Evolutionary conservation across 179 eudicot species (phyloP).

Genomic region (Vitellaria paradoxa): DNA sequence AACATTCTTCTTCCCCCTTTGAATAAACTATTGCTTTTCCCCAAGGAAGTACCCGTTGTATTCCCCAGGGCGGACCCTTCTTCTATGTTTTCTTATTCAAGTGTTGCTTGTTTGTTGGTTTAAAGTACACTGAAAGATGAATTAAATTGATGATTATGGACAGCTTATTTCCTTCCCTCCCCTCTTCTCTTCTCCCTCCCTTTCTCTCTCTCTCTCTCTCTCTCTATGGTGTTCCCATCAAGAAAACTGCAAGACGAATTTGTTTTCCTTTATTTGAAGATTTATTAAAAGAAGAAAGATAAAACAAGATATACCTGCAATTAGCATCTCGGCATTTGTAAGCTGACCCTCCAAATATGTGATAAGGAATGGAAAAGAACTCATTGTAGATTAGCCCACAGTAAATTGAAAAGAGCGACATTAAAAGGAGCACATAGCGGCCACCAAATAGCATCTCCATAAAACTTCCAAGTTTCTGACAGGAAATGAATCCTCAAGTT

Average conservation of each 20-base stretch:
- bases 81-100: no score
- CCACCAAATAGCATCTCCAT: slow-evolving; percentile 99
- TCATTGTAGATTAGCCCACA: slow-evolving; percentile 97
- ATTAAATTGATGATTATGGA: no score
- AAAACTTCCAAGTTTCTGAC: slow-evolving; percentile 97
- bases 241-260: background rate
- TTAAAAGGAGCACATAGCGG: slow-evolving; percentile 84
- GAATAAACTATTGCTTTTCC: no score
- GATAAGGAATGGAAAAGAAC: slow-evolving; percentile 92
- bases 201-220: no score
- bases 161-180: no score
- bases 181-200: no score
- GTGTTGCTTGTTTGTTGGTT: no score
- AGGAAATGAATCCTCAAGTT: slow-evolving; percentile 14
- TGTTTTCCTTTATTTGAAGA: background rate
- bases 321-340: slow-evolving; percentile 84
- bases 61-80: no score
- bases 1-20: no score
- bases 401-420: slow-evolving; percentile 90
- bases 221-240: no score
- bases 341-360: slow-evolving; percentile 92
- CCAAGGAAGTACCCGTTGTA: no score
- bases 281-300: slow-evolving; percentile 5
- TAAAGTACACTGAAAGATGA: no score
- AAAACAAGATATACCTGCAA: slow-evolving; percentile 60